Conservation (phyloP, 129 eudicot species). For the Cynara cardunculus region DNA sequence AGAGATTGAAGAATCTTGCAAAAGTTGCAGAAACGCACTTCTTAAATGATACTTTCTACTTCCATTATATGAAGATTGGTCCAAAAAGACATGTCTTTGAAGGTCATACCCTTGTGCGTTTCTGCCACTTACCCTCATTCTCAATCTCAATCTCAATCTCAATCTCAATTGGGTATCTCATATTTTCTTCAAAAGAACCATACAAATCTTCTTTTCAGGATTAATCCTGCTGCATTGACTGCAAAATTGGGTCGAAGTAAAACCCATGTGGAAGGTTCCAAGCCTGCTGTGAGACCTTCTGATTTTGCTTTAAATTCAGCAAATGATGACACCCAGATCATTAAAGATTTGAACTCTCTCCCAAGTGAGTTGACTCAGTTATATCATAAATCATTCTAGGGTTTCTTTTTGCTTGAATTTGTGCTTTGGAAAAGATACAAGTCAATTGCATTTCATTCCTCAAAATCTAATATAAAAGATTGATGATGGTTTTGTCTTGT, state of each 20-base stretch:
- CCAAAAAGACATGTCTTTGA: constrained; percentile 29
- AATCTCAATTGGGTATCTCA: constrained; percentile 25
- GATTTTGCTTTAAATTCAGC: not conserved
- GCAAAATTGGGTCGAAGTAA: constrained; percentile 21
- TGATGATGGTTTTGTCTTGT: not conserved
- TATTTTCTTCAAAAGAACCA: not conserved
- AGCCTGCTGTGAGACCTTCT: constrained; percentile 28
- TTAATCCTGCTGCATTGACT: not conserved
- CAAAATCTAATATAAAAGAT: not conserved
- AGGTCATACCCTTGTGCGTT: constrained; percentile 27
- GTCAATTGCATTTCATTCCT: not conserved
- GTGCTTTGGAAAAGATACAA: not conserved
- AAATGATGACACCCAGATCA: constrained; percentile 31
- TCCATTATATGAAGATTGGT: constrained; percentile 10
- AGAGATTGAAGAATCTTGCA: not conserved
- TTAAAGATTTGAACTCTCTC: constrained; percentile 44
- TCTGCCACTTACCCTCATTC: not conserved
- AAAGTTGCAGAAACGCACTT: not conserved
- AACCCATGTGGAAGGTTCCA: constrained; percentile 50
- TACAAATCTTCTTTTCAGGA: not conserved
- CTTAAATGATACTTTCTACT: not conserved
- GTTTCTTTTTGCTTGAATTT: not conserved
- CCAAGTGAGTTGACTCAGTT: constrained; percentile 43
- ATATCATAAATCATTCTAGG: not conserved
- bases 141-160: not conserved